Conservation (phyloP, 305 asterid species). For the Fraxinus platypoda region DNA sequence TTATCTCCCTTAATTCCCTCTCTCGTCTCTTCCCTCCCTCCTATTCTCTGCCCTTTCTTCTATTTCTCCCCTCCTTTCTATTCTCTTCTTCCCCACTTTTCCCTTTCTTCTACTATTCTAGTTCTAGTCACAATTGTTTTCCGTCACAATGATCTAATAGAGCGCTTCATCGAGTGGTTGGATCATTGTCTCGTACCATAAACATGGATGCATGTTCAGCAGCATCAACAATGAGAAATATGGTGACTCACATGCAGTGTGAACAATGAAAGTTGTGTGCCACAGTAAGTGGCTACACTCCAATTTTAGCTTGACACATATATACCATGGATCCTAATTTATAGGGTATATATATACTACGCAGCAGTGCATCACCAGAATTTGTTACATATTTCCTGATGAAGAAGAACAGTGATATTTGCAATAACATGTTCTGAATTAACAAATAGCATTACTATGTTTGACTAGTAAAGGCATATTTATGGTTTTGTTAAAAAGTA, state of each 20-base stretch:
- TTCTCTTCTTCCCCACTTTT: neutral
- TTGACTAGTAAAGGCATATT: neutral
- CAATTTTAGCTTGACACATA: neutral
- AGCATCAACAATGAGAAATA: neutral
- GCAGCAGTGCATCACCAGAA: neutral
- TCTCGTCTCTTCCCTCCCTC: neutral
- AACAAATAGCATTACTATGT: neutral
- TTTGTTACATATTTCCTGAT: neutral
- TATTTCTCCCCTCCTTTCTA: neutral
- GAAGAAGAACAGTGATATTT: neutral
- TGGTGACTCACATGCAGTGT: neutral
- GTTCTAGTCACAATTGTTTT: neutral
- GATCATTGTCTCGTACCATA: neutral
- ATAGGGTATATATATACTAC: neutral
- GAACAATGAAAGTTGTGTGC: neutral
- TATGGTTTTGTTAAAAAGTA: neutral
- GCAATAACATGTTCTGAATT: neutral
- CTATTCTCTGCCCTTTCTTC: neutral
- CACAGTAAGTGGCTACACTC: neutral
- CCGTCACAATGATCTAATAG: neutral
- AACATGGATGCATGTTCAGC: neutral
- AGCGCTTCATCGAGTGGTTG: neutral
- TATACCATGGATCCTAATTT: neutral
- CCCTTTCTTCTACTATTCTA: neutral
- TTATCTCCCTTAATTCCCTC: neutral